phyloP scores from a whole-genome alignment of 2,329 filamentous ascomycete genomes.

The Helotiales sp. region DNA sequence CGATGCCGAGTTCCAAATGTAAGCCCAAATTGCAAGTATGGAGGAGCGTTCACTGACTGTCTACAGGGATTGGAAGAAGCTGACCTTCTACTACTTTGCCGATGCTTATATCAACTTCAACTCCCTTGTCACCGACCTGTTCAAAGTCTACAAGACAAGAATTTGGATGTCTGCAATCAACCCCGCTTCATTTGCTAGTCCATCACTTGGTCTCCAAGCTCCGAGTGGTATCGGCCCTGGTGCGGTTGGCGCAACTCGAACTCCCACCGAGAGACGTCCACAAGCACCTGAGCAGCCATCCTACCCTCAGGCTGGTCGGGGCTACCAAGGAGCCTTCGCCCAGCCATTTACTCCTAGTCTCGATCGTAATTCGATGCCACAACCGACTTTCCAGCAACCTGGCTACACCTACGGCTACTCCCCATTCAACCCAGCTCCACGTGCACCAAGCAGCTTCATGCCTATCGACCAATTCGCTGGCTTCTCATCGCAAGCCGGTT shows the following conservation, averaged over 20 bases:
- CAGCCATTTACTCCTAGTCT: constrained; percentile 50
- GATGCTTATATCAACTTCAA: constrained; percentile 99
- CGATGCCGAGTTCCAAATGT: constrained; percentile 98
- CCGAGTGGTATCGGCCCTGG: constrained; percentile 70
- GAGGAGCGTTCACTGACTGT: constrained; percentile 17
- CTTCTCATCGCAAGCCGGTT: constrained; percentile 51
- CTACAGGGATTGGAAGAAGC: constrained; percentile 92
- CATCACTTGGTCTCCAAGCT: constrained; percentile 72
- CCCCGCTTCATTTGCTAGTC: constrained; percentile 89
- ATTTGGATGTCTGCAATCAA: constrained; percentile 99
- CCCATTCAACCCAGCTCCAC: constrained; percentile 50
- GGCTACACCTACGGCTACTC: constrained; percentile 50
- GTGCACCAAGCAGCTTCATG: constrained; percentile 45
- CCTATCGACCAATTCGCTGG: constrained; percentile 51
- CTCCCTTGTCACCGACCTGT: constrained; percentile 92
- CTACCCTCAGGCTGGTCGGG: constrained; percentile 35
- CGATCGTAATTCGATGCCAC: constrained; percentile 47
- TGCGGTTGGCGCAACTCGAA: constrained; percentile 60
- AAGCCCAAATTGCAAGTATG: constrained; percentile 50
- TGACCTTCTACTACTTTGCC: constrained; percentile 99
- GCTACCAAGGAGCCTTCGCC: constrained; percentile 50
- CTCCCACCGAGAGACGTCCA: constrained; percentile 48
- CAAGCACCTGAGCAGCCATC: constrained; percentile 45
- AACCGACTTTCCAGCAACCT: constrained; percentile 47
- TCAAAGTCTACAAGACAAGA: constrained; percentile 98